Percentiles rank a stretch among this genome's conserved stretches.
Conservation (phyloP, 2,329 filamentous ascomycete species). For the Botrytis pseudocinerea region DNA sequence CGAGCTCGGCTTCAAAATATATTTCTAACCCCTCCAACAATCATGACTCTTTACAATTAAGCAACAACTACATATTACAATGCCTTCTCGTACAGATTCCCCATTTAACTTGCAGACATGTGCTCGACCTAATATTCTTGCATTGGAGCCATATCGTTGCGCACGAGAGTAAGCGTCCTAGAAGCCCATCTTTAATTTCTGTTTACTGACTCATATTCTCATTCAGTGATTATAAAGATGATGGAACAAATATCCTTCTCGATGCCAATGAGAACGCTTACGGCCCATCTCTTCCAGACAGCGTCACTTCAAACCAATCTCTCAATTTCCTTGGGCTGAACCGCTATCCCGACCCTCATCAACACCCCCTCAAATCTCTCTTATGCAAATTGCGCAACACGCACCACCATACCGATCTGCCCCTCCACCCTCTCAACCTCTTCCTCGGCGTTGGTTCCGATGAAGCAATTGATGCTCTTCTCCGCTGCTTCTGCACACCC, state of each 20-base stretch:
- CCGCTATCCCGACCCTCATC: conserved; percentile 96
- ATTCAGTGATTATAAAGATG: conserved; percentile 93
- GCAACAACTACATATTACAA: conserved; percentile 24
- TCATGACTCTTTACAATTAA: conserved; percentile 7
- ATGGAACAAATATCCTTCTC: conserved; percentile 91
- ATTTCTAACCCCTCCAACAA: conserved; percentile 14
- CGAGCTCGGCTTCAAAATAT: conserved; percentile 21
- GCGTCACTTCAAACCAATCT: conserved; percentile 49
- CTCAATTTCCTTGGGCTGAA: conserved; percentile 82
- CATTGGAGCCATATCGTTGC: conserved; percentile 76
- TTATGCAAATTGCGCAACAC: conserved; percentile 88
- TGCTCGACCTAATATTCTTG: conserved; percentile 74
- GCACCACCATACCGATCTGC: conserved; percentile 72
- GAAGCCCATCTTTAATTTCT: background rate
- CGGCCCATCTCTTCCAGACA: conserved; percentile 68
- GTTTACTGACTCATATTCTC: conserved; percentile 38
- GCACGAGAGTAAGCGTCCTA: conserved; percentile 67
- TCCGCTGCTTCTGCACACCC: conserved; percentile 90
- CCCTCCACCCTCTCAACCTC: conserved; percentile 76
- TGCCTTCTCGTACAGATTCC: conserved; percentile 45
- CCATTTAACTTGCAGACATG: conserved; percentile 74
- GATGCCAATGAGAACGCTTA: conserved; percentile 98
- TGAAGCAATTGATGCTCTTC: conserved; percentile 91
- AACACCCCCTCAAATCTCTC: conserved; percentile 78
- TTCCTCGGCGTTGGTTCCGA: conserved; percentile 96